Conservation (phyloP, 2,329 filamentous ascomycete genomes). For the Geosmithia flava region DNA sequence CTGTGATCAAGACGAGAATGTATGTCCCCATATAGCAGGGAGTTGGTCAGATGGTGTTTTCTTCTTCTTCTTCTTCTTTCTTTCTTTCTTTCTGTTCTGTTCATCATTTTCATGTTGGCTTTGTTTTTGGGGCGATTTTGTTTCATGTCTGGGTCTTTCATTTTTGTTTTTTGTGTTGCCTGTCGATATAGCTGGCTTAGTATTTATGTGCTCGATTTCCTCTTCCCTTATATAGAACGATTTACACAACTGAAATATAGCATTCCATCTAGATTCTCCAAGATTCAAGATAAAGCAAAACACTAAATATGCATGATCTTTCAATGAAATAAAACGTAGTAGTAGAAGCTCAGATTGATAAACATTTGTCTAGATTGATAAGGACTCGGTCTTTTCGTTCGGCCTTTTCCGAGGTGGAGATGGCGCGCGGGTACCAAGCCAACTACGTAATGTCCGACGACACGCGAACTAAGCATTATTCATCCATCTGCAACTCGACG, state of each 20-base stretch:
- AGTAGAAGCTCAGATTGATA: too few relatives aligned
- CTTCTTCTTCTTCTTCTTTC: too few relatives aligned
- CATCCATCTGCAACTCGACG: not conserved
- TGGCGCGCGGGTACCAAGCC: not conserved
- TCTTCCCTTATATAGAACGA: not conserved
- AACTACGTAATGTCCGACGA: not conserved
- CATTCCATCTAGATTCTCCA: not conserved
- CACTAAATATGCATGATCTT: not conserved
- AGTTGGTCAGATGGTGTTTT: not conserved
- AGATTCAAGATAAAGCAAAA: not conserved
- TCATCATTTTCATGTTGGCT: too few relatives aligned
- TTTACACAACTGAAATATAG: not conserved
- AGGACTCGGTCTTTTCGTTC: not conserved
- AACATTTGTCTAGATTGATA: not conserved
- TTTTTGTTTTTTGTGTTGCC: not conserved
- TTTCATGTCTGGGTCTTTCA: not conserved
- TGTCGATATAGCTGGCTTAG: not conserved
- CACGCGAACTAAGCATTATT: not conserved
- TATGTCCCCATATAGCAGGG: not conserved
- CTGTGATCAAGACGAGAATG: too few relatives aligned
- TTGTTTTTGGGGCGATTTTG: not conserved
- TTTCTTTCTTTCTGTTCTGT: too few relatives aligned
- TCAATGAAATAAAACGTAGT: not conserved
- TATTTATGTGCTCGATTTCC: not conserved
- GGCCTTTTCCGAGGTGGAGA: not conserved